These are phyloP conservation scores for Cubamyces lactineus DNA, from an alignment of 768 basidiomycete genomes.

Conservation along the genomic window DNA sequence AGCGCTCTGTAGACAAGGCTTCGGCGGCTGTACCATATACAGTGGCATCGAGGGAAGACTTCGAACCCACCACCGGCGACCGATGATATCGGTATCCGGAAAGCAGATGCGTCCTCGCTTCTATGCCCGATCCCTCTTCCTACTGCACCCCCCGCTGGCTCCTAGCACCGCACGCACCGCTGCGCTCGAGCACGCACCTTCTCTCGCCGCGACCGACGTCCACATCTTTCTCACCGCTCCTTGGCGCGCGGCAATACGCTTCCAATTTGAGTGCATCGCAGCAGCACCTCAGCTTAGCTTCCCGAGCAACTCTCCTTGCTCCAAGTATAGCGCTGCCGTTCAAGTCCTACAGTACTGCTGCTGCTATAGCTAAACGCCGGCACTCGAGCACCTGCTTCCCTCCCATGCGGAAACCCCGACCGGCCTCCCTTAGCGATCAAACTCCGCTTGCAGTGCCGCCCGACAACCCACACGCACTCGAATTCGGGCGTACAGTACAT, in stretches of 20 bases:
- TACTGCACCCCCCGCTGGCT: background rate
- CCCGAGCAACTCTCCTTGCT: background rate
- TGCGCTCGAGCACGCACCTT: background rate
- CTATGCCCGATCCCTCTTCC: constrained; percentile 6
- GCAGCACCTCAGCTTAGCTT: too few species aligned
- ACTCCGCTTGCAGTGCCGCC: constrained; percentile 1
- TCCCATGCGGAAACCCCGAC: constrained; percentile 3
- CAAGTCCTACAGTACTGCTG: too few species aligned
- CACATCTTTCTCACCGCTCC: background rate
- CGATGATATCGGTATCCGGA: constrained; percentile 21
- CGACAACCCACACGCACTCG: background rate
- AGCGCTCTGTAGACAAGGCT: too few species aligned
- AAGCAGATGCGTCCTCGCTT: constrained; percentile 4
- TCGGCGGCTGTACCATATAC: background rate
- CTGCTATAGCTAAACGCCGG: constrained; percentile 3
- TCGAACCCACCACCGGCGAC: constrained; percentile 13
- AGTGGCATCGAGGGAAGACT: background rate
- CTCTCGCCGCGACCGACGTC: background rate
- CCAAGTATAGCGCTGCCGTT: background rate
- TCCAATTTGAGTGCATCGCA: too few species aligned
- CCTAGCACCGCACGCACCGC: background rate
- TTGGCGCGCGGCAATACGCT: background rate
- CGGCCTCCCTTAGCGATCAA: constrained; percentile 7
- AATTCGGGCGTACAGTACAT: too few species aligned
- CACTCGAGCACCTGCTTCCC: background rate